Evolutionary conservation across 768 basidiomycete genomes (phyloP).

Genomic region (Lentinula sp.): DNA sequence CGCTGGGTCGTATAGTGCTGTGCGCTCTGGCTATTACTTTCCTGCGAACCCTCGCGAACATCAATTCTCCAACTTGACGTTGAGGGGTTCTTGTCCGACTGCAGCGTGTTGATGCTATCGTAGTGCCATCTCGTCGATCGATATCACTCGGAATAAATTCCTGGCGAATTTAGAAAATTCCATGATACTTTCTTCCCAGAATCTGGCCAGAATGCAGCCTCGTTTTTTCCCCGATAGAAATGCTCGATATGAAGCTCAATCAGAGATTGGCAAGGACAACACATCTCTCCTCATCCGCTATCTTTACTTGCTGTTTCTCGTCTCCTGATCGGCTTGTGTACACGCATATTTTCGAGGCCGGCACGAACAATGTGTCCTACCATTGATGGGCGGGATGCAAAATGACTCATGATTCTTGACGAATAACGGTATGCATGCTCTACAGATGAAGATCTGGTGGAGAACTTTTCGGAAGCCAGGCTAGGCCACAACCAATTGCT

Average conservation of each 20-base stretch:
- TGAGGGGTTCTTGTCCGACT: background rate
- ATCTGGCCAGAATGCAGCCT: slow-evolving; percentile 1
- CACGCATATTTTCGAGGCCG: background rate
- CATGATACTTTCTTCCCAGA: background rate
- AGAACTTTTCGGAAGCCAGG: background rate
- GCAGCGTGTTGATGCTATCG: slow-evolving; percentile 5
- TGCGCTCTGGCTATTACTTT: slow-evolving; percentile 1
- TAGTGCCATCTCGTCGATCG: slow-evolving; percentile 5
- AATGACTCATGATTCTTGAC: slow-evolving; percentile 8
- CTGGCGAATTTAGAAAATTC: slow-evolving; percentile 6
- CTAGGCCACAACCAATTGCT: background rate
- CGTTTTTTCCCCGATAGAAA: background rate
- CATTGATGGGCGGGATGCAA: slow-evolving; percentile 2
- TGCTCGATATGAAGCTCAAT: background rate
- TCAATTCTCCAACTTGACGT: slow-evolving; percentile 5
- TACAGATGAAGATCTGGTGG: background rate
- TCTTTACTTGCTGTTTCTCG: background rate
- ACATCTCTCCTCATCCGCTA: background rate
- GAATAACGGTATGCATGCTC: background rate
- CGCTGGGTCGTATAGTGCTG: slow-evolving; percentile 1
- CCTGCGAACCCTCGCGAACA: background rate
- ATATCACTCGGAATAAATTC: slow-evolving; percentile 6
- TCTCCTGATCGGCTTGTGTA: background rate
- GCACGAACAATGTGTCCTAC: background rate
- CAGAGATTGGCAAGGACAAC: background rate